Conservation (phyloP, 805 yeast species). For the Lipomyces yamadae region DNA sequence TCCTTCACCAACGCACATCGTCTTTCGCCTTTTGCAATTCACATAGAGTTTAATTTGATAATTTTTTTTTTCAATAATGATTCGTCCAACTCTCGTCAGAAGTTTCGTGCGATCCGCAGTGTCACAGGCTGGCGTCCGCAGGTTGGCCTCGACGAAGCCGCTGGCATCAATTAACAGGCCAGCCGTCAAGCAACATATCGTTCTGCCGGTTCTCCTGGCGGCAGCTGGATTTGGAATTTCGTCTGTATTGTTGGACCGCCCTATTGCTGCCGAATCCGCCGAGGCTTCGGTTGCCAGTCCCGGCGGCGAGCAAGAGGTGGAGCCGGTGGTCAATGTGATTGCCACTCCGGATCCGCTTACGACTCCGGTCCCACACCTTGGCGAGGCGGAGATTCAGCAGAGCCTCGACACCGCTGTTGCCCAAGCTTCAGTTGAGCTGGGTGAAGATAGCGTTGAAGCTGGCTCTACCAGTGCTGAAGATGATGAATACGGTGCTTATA, state of each 20-base stretch:
- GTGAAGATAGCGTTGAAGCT: not conserved
- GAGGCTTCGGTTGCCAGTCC: not conserved
- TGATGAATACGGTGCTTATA: slow-evolving; percentile 65
- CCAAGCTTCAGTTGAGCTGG: not conserved
- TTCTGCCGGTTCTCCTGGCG: slow-evolving; percentile 4
- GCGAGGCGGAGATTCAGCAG: slow-evolving; percentile 12
- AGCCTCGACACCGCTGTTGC: slow-evolving; percentile 12
- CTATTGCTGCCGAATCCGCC: not conserved
- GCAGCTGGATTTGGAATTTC: slow-evolving; percentile 1
- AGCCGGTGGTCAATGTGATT: not conserved
- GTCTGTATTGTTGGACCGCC: not conserved
- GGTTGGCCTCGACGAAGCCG: not conserved
- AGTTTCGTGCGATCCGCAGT: not conserved
- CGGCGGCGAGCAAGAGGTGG: too few relatives aligned
- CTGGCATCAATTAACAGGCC: not conserved
- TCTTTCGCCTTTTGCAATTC: not conserved
- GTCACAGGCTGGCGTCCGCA: not conserved
- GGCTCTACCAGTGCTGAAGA: slow-evolving; percentile 11
- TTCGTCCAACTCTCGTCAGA: not conserved
- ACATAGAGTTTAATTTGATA: not conserved
- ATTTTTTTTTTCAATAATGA: not conserved
- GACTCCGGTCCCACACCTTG: not conserved
- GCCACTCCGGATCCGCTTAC: not conserved
- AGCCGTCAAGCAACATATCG: not conserved
- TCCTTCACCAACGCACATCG: not conserved